These are phyloP conservation scores for Eucalyptus microcorys DNA, from an alignment of 345 rosid genomes.

Conservation along the genomic window DNA sequence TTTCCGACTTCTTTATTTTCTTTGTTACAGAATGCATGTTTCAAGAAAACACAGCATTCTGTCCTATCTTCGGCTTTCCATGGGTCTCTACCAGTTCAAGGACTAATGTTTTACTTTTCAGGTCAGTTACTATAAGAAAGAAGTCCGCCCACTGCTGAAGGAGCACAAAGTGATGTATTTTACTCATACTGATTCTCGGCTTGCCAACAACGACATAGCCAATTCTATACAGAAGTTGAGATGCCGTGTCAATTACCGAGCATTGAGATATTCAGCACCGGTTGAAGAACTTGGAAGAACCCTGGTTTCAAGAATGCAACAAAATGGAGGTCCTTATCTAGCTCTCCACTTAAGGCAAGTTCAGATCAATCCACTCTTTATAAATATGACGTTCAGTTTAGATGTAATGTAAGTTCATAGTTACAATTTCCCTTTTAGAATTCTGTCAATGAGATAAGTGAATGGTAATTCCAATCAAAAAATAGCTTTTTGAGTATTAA, in stretches of 20 bases:
- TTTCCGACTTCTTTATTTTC: not conserved
- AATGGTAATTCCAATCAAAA: not conserved
- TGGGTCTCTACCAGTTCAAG: not conserved
- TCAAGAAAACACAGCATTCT: not conserved
- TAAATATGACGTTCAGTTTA: not conserved
- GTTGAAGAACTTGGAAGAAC: slow-evolving; percentile 69
- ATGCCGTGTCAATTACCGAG: slow-evolving; percentile 81
- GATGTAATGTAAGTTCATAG: not conserved
- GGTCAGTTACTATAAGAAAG: slow-evolving; percentile 76
- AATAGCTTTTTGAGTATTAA: not conserved
- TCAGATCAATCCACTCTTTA: not conserved
- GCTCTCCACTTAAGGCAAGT: slow-evolving; percentile 92
- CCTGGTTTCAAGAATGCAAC: slow-evolving; percentile 73
- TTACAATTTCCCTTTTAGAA: not conserved
- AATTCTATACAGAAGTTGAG: slow-evolving; percentile 70
- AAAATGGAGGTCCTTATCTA: slow-evolving; percentile 66
- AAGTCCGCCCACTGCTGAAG: slow-evolving; percentile 69
- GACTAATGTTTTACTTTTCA: slow-evolving; percentile 17
- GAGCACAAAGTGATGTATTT: slow-evolving; percentile 79
- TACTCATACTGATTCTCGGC: slow-evolving; percentile 90
- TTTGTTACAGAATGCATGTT: not conserved
- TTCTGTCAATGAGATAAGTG: not conserved
- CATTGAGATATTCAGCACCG: slow-evolving; percentile 72
- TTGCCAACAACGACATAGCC: slow-evolving; percentile 74
- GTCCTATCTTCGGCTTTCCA: not conserved